These are phyloP conservation scores for Fomitopsis palustris DNA, from an alignment of 1,284 basidiomycete genomes.

Conservation along the genomic window DNA sequence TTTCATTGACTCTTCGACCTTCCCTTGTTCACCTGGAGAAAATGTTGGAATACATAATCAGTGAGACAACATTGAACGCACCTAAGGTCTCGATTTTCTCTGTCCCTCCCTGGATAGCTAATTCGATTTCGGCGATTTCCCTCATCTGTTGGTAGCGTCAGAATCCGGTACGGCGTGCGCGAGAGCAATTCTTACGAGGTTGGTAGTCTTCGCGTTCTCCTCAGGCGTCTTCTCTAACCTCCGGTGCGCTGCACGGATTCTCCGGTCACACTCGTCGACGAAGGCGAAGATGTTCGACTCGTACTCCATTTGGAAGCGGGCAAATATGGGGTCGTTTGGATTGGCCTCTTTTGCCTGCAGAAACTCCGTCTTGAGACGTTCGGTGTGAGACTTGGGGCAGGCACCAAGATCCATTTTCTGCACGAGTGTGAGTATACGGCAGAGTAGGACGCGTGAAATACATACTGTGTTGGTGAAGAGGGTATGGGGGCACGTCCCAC, in stretches of 20 bases:
- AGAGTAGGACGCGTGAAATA: too few relatives aligned
- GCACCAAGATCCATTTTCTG: constrained; percentile 99
- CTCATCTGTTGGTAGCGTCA: constrained; percentile 69
- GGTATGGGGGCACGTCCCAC: constrained; percentile 96
- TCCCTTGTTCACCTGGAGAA: constrained; percentile 83
- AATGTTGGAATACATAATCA: neutral
- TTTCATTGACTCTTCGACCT: constrained; percentile 97
- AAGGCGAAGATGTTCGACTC: constrained; percentile 94
- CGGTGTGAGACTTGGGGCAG: constrained; percentile 95
- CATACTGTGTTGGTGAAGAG: constrained; percentile 97
- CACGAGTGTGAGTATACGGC: neutral
- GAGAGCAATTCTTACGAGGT: constrained; percentile 56
- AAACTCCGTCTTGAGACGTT: constrained; percentile 92
- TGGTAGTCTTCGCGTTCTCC: constrained; percentile 98
- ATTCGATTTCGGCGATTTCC: constrained; percentile 98
- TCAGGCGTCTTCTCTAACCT: constrained; percentile 98
- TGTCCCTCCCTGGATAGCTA: constrained; percentile 97
- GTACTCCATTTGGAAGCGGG: constrained; percentile 89
- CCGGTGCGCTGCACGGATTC: constrained; percentile 91
- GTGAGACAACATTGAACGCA: constrained; percentile 23
- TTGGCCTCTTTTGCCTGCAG: constrained; percentile 73
- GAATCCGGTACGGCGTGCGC: neutral
- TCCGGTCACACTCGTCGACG: constrained; percentile 96
- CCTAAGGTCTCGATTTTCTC: constrained; percentile 97
- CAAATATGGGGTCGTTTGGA: constrained; percentile 76